Conservation (phyloP, 2,329 filamentous ascomycete species). For the Aspergillus sp. region DNA sequence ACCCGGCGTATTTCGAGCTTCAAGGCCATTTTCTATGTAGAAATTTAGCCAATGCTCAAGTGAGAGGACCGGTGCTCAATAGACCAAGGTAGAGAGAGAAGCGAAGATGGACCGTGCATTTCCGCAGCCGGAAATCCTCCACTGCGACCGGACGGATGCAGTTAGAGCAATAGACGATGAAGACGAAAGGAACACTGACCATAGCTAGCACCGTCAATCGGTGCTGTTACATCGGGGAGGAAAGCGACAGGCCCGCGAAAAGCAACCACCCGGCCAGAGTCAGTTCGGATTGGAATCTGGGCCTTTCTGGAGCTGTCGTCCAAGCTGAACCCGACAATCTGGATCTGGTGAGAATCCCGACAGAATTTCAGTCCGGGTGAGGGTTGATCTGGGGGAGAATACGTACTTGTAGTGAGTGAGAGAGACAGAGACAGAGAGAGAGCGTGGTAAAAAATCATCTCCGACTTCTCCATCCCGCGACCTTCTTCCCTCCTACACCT, state of each 20-base stretch:
- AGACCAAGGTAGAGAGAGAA: background rate
- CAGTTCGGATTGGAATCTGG: background rate
- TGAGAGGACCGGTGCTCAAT: too few relatives aligned
- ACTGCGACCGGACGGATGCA: background rate
- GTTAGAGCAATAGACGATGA: background rate
- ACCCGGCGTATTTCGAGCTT: background rate
- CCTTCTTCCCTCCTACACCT: background rate
- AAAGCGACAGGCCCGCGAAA: background rate
- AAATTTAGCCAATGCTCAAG: background rate
- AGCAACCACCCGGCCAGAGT: background rate
- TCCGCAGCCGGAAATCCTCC: background rate
- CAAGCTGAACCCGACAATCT: background rate
- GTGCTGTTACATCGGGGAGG: background rate
- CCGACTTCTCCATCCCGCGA: background rate
- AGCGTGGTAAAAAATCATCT: too few relatives aligned
- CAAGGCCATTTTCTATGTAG: background rate
- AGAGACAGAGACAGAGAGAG: too few relatives aligned
- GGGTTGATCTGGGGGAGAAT: background rate
- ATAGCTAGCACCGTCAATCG: background rate
- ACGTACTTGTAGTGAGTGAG: too few relatives aligned
- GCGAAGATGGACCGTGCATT: background rate
- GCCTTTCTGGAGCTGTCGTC: background rate
- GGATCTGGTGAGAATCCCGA: background rate
- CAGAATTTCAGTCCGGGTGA: background rate
- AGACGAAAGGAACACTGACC: background rate